A percentile compares a stretch with the other conserved stretches of the same genome.
Conservation (phyloP, 441 rosid species). For the Adansonia grandidieri region DNA sequence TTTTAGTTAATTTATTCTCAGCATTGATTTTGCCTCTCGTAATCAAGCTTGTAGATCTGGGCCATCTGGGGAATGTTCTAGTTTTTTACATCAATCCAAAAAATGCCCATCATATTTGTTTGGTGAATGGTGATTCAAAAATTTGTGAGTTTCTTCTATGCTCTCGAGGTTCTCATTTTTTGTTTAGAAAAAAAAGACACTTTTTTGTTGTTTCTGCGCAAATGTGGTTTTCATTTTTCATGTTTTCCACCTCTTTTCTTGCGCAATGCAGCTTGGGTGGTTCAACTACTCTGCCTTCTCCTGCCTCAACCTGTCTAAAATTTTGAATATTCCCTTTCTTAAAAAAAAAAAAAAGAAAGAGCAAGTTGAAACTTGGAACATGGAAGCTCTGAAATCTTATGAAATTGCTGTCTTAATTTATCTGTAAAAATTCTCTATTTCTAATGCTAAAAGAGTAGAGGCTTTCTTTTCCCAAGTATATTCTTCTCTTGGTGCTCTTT, state of each 20-base stretch:
- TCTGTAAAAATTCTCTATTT: slow-evolving; percentile 15
- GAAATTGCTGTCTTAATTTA: not conserved
- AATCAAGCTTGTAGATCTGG: slow-evolving; percentile 31
- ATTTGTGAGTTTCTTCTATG: slow-evolving; percentile 15
- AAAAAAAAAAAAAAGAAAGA: not conserved
- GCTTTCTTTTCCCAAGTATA: not conserved
- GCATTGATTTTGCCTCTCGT: not conserved
- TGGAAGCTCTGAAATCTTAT: not conserved
- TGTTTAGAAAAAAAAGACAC: not conserved
- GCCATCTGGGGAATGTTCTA: slow-evolving; percentile 3
- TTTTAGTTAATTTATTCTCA: not conserved
- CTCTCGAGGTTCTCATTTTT: not conserved
- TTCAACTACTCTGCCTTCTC: slow-evolving; percentile 33
- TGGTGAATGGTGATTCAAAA: slow-evolving; percentile 5
- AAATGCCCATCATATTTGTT: not conserved
- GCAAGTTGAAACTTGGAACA: not conserved
- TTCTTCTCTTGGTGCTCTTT: slow-evolving; percentile 18
- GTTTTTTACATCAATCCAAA: not conserved
- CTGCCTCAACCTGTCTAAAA: not conserved
- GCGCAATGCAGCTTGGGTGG: slow-evolving; percentile 30
- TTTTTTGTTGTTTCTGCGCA: not conserved
- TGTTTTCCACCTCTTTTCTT: slow-evolving; percentile 1
- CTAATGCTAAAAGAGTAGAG: not conserved
- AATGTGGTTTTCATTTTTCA: slow-evolving; percentile 24
- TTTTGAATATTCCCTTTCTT: slow-evolving; percentile 5